These are phyloP conservation scores for Aureobasidium sp. DNA, from an alignment of 2,329 filamentous ascomycete species.

Conservation along the genomic window DNA sequence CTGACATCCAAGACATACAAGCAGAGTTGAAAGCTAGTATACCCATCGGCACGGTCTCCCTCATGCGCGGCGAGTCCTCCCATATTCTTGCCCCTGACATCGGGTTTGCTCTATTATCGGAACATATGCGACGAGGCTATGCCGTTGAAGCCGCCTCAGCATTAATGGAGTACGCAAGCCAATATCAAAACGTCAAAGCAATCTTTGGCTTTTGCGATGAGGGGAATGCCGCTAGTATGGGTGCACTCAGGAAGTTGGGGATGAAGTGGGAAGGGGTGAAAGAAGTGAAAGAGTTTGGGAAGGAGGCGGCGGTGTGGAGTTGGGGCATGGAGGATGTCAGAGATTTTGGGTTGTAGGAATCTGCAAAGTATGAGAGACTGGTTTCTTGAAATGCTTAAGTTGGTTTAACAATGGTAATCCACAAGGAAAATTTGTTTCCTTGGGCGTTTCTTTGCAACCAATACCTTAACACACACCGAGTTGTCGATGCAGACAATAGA, in stretches of 20 bases:
- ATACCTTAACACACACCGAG: no score
- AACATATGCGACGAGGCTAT: neutral
- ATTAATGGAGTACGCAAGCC: neutral
- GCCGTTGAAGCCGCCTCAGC: neutral
- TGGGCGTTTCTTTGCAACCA: no score
- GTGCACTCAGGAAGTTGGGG: neutral
- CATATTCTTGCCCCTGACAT: neutral
- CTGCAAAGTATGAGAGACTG: no score
- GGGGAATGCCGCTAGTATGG: neutral
- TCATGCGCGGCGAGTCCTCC: neutral
- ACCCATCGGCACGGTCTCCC: neutral
- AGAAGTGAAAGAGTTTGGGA: neutral
- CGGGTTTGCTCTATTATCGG: neutral
- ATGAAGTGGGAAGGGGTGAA: neutral
- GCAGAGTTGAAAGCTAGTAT: no score
- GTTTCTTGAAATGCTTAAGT: no score
- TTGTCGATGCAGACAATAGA: no score
- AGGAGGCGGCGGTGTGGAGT: neutral
- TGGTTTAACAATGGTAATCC: no score
- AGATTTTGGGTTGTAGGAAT: neutral
- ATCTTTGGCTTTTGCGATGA: conserved; percentile 1
- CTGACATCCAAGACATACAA: neutral
- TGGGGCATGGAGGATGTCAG: neutral
- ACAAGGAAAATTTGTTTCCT: no score
- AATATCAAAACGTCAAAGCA: neutral